phyloP scores from a whole-genome alignment of 179 eudicot species.

The Vitellaria paradoxa region DNA sequence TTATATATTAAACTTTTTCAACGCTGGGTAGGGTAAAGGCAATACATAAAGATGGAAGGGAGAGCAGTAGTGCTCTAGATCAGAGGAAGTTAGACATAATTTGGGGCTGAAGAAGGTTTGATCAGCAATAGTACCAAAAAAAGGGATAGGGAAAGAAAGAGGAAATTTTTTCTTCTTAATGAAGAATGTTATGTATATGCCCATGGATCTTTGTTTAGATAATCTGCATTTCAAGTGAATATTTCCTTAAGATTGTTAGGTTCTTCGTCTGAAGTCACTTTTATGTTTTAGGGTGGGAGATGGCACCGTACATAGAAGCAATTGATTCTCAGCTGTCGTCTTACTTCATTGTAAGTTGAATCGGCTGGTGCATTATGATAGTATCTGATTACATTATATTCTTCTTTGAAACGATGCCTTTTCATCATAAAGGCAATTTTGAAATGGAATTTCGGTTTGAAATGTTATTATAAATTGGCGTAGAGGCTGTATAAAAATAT shows the following conservation, averaged over 20 bases:
- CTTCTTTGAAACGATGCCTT: background rate
- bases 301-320: conserved; percentile 97
- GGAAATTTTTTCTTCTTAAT: background rate
- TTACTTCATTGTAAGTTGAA: conserved; percentile 59
- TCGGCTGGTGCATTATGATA: background rate
- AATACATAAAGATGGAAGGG: no score
- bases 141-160: background rate
- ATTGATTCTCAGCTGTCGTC: conserved; percentile 82
- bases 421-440: background rate
- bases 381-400: background rate
- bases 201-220: background rate
- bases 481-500: background rate
- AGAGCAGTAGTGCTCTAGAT: background rate
- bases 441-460: background rate
- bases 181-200: background rate
- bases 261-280: conserved; percentile 1
- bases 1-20: background rate
- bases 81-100: background rate
- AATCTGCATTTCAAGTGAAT: background rate
- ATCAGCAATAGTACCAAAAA: background rate
- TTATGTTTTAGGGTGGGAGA: conserved; percentile 72
- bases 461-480: background rate
- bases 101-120: background rate
- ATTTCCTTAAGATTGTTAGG: conserved; percentile 1
- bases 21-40: background rate